phyloP scores from a whole-genome alignment of 495 filamentous ascomycete species.

The Penicillium soppii region DNA sequence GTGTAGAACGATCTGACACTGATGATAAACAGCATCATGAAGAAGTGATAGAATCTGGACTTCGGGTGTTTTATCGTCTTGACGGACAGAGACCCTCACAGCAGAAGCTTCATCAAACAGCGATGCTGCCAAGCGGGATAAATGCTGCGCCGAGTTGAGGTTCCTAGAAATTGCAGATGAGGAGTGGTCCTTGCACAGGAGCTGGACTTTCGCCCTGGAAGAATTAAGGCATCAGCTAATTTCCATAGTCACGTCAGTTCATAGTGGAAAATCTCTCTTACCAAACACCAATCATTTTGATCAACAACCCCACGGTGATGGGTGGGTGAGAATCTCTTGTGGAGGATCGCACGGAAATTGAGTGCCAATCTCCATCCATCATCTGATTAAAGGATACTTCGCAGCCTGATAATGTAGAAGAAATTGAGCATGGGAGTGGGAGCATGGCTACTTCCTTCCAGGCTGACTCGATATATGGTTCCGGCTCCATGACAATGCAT shows the following conservation, averaged over 20 bases:
- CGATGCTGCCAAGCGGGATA: neutral
- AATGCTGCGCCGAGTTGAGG: neutral
- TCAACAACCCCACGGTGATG: neutral
- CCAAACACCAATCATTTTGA: neutral
- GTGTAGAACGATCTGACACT: conserved; percentile 1
- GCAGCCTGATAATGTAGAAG: neutral
- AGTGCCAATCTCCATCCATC: neutral
- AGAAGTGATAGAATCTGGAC: neutral
- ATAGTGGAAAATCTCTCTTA: too few species aligned
- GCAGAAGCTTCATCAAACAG: neutral
- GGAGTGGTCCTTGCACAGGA: neutral
- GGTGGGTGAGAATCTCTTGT: neutral
- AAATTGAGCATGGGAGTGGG: neutral
- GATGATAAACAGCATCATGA: neutral
- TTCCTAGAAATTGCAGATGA: neutral
- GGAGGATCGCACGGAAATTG: neutral
- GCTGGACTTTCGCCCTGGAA: conserved; percentile 4
- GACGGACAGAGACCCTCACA: too few species aligned
- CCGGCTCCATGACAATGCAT: conserved; percentile 5
- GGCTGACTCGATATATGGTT: neutral
- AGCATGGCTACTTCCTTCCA: conserved; percentile 5
- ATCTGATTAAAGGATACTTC: neutral
- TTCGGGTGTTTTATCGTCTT: neutral
- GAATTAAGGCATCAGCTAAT: neutral
- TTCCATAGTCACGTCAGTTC: too few species aligned